phyloP scores from a whole-genome alignment of 257 asterid genomes.

The Scutellaria minor region DNA sequence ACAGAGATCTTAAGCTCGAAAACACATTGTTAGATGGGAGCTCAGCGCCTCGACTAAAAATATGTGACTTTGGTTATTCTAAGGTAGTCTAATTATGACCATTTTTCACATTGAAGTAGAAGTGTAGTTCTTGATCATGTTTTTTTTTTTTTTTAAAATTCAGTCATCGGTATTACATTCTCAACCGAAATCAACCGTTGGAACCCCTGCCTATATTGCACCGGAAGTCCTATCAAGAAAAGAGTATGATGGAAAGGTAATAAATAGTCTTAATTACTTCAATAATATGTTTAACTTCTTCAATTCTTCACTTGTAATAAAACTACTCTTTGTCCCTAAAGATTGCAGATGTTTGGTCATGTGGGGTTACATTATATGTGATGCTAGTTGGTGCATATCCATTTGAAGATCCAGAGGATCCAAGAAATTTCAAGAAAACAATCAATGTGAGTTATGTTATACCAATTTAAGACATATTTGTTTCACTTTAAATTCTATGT shows the following conservation, averaged over 20 bases:
- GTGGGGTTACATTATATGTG: conserved; percentile 95
- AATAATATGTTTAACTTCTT: neutral
- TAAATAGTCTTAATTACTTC: neutral
- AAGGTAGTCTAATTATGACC: conserved; percentile 43
- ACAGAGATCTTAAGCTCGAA: conserved; percentile 84
- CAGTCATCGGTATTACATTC: conserved; percentile 85
- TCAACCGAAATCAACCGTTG: conserved; percentile 94
- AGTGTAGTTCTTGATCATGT: neutral
- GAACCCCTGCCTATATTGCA: conserved; percentile 90
- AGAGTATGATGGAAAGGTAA: conserved; percentile 89
- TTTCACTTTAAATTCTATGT: neutral
- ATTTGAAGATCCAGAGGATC: conserved; percentile 91
- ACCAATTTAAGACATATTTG: neutral
- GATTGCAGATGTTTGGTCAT: conserved; percentile 99
- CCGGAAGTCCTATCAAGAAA: conserved; percentile 84
- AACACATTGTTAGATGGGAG: conserved; percentile 75
- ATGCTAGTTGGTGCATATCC: conserved; percentile 97
- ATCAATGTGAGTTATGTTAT: conserved; percentile 56
- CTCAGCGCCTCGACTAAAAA: conserved; percentile 70
- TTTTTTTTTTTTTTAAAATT: neutral
- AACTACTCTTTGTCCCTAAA: conserved; percentile 34
- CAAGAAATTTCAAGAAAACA: conserved; percentile 85
- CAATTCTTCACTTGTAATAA: conserved; percentile 10
- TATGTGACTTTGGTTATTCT: conserved; percentile 86
- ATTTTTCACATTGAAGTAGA: neutral